phyloP scores from a whole-genome alignment of 768 basidiomycete species.

The Collybiopsis confluens region DNA sequence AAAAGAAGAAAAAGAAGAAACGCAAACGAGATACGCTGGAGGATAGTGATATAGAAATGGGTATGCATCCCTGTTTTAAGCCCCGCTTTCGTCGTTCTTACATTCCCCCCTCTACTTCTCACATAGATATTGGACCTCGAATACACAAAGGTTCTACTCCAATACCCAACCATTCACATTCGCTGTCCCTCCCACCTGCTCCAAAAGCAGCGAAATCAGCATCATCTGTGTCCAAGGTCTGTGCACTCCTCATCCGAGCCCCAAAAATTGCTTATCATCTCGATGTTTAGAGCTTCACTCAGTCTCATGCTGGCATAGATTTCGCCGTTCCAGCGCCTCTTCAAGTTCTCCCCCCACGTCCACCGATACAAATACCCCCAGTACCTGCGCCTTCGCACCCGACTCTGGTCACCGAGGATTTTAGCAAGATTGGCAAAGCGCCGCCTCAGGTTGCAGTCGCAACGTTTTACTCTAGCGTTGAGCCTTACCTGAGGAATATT shows the following conservation, averaged over 20 bases:
- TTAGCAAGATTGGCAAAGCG: conserved; percentile 69
- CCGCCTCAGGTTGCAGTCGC: conserved; percentile 65
- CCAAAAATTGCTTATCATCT: too few species aligned
- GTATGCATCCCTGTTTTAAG: conserved; percentile 25
- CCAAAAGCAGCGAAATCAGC: conserved; percentile 57
- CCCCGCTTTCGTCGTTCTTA: conserved; percentile 8
- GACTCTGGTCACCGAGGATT: conserved; percentile 83
- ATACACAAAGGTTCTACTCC: conserved; percentile 60
- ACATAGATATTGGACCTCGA: conserved; percentile 24
- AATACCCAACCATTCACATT: conserved; percentile 28
- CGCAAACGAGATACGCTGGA: conserved; percentile 67
- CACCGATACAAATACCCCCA: conserved; percentile 58
- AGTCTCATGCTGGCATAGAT: conserved; percentile 42
- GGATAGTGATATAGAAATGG: conserved; percentile 67
- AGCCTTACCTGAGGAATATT: conserved; percentile 84
- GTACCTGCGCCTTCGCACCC: conserved; percentile 81
- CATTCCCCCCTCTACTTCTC: conserved; percentile 33
- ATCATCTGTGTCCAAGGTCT: conserved; percentile 17
- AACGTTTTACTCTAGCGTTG: conserved; percentile 86
- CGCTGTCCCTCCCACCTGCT: conserved; percentile 32
- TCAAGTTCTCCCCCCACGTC: conserved; percentile 55
- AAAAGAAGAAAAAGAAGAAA: conserved; percentile 82
- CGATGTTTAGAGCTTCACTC: neutral
- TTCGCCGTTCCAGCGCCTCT: conserved; percentile 51
- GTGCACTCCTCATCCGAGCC: conserved; percentile 25